Percentiles rank a stretch among this genome's conserved stretches.
Conservation (phyloP, 2,329 filamentous ascomycete species). For the Alternaria dauci region DNA sequence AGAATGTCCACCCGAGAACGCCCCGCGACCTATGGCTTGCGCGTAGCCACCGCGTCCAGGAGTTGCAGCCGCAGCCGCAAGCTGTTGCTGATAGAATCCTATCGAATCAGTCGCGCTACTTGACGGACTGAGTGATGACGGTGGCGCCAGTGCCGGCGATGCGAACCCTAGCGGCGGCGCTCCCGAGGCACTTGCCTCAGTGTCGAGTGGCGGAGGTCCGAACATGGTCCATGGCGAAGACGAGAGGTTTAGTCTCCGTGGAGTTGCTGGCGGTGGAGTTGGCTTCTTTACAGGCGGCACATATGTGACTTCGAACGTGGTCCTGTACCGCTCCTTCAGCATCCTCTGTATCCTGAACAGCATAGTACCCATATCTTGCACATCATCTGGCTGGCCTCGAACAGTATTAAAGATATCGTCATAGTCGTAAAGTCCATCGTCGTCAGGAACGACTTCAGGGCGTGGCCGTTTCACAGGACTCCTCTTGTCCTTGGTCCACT, state of each 20-base stretch:
- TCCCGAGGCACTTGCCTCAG: neutral
- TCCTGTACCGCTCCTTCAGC: constrained; percentile 11
- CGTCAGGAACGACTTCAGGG: no score
- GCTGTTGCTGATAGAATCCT: neutral
- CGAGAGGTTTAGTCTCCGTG: neutral
- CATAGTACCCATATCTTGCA: neutral
- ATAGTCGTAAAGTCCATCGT: neutral
- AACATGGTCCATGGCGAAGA: neutral
- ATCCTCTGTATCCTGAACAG: constrained; percentile 12
- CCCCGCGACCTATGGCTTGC: neutral
- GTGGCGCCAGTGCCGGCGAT: neutral
- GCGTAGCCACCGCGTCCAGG: neutral
- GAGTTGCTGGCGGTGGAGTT: neutral
- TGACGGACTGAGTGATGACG: neutral
- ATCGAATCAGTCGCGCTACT: neutral
- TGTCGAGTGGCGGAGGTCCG: neutral
- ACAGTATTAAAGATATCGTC: neutral
- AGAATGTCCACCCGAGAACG: neutral
- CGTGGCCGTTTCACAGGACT: neutral
- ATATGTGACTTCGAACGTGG: constrained; percentile 3
- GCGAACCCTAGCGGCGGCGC: neutral
- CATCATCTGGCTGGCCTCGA: neutral
- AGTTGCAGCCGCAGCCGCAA: neutral
- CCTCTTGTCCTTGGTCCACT: constrained; percentile 26
- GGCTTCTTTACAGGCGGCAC: neutral